Evolutionary conservation across 1,284 basidiomycete species (phyloP), one percentile per base, ranked within the genome.

Genomic region (Laetiporus sulphureus): DNA sequence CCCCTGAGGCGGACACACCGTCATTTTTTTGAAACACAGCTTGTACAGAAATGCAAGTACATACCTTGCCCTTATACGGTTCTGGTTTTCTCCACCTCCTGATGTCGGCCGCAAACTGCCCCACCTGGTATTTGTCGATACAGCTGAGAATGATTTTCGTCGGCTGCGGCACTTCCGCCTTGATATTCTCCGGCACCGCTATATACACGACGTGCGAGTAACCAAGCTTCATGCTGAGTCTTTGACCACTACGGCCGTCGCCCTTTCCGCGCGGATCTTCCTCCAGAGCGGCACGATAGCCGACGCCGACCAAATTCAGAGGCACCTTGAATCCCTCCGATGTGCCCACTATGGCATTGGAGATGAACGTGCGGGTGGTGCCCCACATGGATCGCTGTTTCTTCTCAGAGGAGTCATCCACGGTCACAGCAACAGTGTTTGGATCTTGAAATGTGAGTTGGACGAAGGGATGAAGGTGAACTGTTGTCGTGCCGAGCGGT

Each of bases 11-110:
- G 8, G 25, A 27, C 7, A 8, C n/a, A n/a, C n/a, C n/a, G n/a
- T n/a, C n/a, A n/a, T n/a, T n/a, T n/a, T n/a, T n/a, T n/a, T n/a
- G n/a, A n/a, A n/a, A n/a, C n/a, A n/a, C n/a, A n/a, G n/a, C n/a
- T n/a, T n/a, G n/a, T n/a, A n/a, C n/a, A n/a, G 23, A 24, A 3
- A 7, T 41, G n/a, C n/a, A 4, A 41, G n/a, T 8, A 48, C 83
- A 44, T 57, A 91, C 91, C 76, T 96, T 94, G 55, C 92, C 93
- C 68, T 98, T 93, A 69, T 98, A 99, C 16, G 94, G 94, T 61
- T 99, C 96, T 12, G 95, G 95, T 54, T 83, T 85, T 52, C 95
- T 78, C 70, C 83, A 88, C 43, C 72, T 75, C 49, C 92, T 70
- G 24, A 99, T 86, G 55, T 83, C 77, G 13, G 91, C 91, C 0